A percentile compares a stretch with the other conserved stretches of the same genome.
These are phyloP conservation scores for Acanthamoeba divionensis DNA, from an alignment of 208 protist species.

Conservation along the genomic window DNA sequence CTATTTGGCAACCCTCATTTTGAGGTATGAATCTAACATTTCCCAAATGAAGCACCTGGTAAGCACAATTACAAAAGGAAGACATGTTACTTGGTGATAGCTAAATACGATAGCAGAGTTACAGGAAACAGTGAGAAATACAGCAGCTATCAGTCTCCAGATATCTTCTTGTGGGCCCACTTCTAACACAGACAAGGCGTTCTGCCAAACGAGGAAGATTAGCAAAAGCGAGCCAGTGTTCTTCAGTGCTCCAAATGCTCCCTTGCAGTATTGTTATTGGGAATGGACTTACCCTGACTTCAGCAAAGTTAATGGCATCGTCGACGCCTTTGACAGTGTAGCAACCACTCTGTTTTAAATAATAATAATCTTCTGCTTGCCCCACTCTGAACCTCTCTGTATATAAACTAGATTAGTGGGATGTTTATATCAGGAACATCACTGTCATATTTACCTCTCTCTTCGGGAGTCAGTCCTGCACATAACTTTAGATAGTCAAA, in stretches of 20 bases:
- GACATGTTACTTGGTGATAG: too few relatives aligned
- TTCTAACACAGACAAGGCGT: slow-evolving; percentile 24
- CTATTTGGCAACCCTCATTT: slow-evolving; percentile 17
- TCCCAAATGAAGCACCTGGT: slow-evolving; percentile 43
- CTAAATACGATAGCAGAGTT: too few relatives aligned
- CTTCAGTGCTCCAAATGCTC: too few relatives aligned
- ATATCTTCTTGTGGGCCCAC: slow-evolving; percentile 39
- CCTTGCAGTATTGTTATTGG: neutral
- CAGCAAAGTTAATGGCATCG: slow-evolving; percentile 82
- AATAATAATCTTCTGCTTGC: slow-evolving; percentile 72
- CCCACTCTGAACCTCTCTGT: slow-evolving; percentile 54
- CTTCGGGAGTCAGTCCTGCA: neutral
- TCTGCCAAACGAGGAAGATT: neutral
- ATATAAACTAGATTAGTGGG: too few relatives aligned
- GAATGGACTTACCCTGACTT: slow-evolving; percentile 67
- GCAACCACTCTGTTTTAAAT: slow-evolving; percentile 78
- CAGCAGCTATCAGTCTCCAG: neutral
- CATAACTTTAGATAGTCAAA: too few relatives aligned
- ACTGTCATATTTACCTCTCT: neutral
- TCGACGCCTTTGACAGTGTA: slow-evolving; percentile 72
- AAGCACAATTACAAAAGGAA: too few relatives aligned
- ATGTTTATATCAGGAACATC: neutral
- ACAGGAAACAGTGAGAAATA: too few relatives aligned
- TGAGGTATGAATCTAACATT: slow-evolving; percentile 38
- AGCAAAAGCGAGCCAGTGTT: neutral